Evolutionary conservation across 441 rosid species (phyloP).

Genomic region (Gossypium lobatum): DNA sequence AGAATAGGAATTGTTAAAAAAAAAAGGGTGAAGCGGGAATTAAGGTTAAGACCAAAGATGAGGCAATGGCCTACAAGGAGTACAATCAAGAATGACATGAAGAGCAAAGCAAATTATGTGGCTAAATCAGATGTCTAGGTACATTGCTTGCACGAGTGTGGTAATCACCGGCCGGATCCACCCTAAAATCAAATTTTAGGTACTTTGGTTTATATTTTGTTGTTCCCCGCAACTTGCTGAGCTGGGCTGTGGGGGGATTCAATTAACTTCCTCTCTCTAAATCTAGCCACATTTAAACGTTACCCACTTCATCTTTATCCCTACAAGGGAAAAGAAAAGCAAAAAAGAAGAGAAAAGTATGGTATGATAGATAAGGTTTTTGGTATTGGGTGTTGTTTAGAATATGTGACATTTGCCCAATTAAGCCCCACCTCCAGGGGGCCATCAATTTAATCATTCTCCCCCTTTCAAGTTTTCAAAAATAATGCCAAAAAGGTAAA

Average conservation of each 20-base stretch:
- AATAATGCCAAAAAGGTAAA: slow-evolving; percentile 31
- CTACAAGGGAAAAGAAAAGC: slow-evolving; percentile 1
- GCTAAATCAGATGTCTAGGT: slow-evolving; percentile 26
- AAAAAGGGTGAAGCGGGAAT: not conserved
- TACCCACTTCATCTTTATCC: slow-evolving; percentile 26
- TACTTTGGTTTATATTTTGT: slow-evolving; percentile 17
- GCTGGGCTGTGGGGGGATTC: slow-evolving; percentile 7
- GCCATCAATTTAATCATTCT: slow-evolving; percentile 26
- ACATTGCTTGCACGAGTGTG: slow-evolving; percentile 29
- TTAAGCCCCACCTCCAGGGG: slow-evolving; percentile 35
- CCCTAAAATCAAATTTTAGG: slow-evolving; percentile 17
- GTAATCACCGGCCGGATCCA: slow-evolving; percentile 6
- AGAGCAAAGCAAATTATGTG: slow-evolving; percentile 10
- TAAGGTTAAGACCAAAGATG: slow-evolving; percentile 9
- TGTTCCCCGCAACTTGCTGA: slow-evolving; percentile 16
- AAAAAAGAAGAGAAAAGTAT: not conserved
- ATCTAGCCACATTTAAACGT: slow-evolving; percentile 16
- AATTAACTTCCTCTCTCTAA: slow-evolving; percentile 3
- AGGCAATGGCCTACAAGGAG: slow-evolving; percentile 22
- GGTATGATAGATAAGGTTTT: slow-evolving; percentile 29
- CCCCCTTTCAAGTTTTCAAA: slow-evolving; percentile 23
- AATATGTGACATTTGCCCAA: slow-evolving; percentile 29
- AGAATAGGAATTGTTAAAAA: too few species aligned
- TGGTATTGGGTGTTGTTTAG: slow-evolving; percentile 8
- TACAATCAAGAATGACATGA: slow-evolving; percentile 14